A percentile compares a stretch with the other conserved stretches of the same genome.
Evolutionary conservation across 805 yeast genomes (phyloP).

Genomic region (Schwanniomyces occidentalis): DNA sequence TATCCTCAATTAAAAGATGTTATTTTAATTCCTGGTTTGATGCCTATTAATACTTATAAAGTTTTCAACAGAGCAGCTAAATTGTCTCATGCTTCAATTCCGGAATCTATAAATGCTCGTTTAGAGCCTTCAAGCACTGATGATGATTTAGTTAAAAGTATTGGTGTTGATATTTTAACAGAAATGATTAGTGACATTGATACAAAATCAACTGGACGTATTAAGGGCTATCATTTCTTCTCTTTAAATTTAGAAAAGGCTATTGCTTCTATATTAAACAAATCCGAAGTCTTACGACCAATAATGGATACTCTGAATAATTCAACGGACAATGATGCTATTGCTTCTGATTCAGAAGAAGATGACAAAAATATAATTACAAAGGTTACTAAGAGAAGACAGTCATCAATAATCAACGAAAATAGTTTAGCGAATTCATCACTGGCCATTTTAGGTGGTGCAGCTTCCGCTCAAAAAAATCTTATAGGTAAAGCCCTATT

Average conservation of each 20-base stretch:
- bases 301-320: slow-evolving; percentile 42
- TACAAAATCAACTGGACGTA: slow-evolving; percentile 51
- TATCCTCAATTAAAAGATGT: slow-evolving; percentile 43
- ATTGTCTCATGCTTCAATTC: slow-evolving; percentile 83
- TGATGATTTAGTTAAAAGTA: slow-evolving; percentile 76
- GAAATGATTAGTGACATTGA: slow-evolving; percentile 63
- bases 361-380: slow-evolving; percentile 23
- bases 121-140: slow-evolving; percentile 59
- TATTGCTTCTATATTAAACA: slow-evolving; percentile 77
- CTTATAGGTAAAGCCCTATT: slow-evolving; percentile 26
- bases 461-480: slow-evolving; percentile 17
- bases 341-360: slow-evolving; percentile 41
- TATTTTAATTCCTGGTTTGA: slow-evolving; percentile 80
- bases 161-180: slow-evolving; percentile 75
- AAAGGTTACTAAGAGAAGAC: slow-evolving; percentile 28
- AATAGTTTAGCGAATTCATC: slow-evolving; percentile 33
- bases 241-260: slow-evolving; percentile 91
- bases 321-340: slow-evolving; percentile 27
- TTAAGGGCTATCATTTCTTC: slow-evolving; percentile 90
- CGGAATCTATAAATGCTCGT: slow-evolving; percentile 49
- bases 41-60: slow-evolving; percentile 86
- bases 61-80: slow-evolving; percentile 87
- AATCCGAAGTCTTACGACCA: slow-evolving; percentile 50
- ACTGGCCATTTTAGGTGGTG: slow-evolving; percentile 10
- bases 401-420: slow-evolving; percentile 39